Conservation (phyloP, 306 rosid species). For the Lagenaria siceraria region DNA sequence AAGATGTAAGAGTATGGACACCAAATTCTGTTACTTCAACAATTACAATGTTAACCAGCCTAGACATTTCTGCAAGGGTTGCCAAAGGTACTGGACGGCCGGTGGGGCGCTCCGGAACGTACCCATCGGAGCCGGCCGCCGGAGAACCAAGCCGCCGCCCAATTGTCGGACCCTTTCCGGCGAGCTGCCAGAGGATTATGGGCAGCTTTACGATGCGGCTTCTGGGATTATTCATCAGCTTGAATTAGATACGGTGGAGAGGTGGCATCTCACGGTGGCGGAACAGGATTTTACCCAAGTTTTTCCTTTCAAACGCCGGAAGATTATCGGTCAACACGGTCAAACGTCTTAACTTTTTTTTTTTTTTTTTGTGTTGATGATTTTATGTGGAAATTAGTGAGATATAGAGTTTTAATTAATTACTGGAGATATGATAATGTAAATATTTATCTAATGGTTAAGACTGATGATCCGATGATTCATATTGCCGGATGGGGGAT, state of each 20-base stretch:
- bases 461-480: not conserved
- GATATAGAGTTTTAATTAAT: not conserved
- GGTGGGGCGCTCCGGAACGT: constrained; percentile 89
- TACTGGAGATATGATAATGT: not conserved
- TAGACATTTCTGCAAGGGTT: constrained; percentile 73
- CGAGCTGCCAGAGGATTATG: constrained; percentile 27
- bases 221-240: constrained; percentile 30
- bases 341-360: constrained; percentile 20
- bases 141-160: constrained; percentile 48
- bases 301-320: constrained; percentile 45
- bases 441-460: not conserved
- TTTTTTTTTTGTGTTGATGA: not conserved
- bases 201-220: constrained; percentile 20
- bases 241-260: constrained; percentile 34
- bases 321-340: constrained; percentile 29
- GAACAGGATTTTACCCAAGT: constrained; percentile 30
- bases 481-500: not conserved
- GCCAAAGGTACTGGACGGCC: constrained; percentile 87
- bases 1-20: constrained; percentile 85
- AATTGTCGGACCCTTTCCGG: constrained; percentile 16
- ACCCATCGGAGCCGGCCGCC: constrained; percentile 64
- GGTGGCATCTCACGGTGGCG: constrained; percentile 32
- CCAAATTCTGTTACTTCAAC: constrained; percentile 85
- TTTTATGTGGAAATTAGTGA: not conserved
- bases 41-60: constrained; percentile 91